Evolutionary conservation across 768 basidiomycete genomes (phyloP).

Genomic region (Serendipita sp.): DNA sequence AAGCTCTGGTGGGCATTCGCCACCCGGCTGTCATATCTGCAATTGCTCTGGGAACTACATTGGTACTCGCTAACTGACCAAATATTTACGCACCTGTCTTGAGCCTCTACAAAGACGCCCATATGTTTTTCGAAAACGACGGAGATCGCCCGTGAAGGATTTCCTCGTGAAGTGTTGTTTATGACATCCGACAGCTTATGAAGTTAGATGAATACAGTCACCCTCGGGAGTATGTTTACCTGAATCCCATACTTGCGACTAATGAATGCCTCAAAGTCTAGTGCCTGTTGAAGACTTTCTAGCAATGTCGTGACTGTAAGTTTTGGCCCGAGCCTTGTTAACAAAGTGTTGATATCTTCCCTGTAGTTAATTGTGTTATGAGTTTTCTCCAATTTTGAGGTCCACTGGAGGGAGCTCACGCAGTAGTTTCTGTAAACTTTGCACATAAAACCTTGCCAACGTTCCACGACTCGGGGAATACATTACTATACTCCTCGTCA

Average conservation of each 20-base stretch:
- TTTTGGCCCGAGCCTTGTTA: slow-evolving; percentile 60
- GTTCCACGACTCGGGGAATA: slow-evolving; percentile 77
- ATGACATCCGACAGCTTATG: neutral
- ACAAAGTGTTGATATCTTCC: slow-evolving; percentile 64
- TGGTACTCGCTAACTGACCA: neutral
- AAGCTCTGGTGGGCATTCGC: slow-evolving; percentile 45
- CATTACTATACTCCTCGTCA: slow-evolving; percentile 68
- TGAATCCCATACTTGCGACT: slow-evolving; percentile 66
- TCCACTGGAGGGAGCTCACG: slow-evolving; percentile 28
- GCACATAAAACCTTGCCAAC: slow-evolving; percentile 67
- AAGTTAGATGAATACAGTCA: neutral
- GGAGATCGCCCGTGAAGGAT: slow-evolving; percentile 30
- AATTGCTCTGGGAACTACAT: slow-evolving; percentile 40
- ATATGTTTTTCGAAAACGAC: slow-evolving; percentile 89
- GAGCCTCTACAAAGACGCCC: slow-evolving; percentile 85
- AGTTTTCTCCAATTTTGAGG: neutral
- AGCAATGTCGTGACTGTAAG: slow-evolving; percentile 65
- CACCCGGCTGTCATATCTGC: slow-evolving; percentile 81
- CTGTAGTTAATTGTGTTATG: slow-evolving; percentile 23
- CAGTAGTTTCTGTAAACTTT: slow-evolving; percentile 81
- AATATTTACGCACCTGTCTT: slow-evolving; percentile 55
- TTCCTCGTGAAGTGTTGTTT: neutral
- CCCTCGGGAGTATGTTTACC: slow-evolving; percentile 23
- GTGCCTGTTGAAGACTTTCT: slow-evolving; percentile 70
- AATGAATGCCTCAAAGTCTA: slow-evolving; percentile 77